These are phyloP conservation scores for Phaeoacremonium minimum DNA, from an alignment of 2,329 filamentous ascomycete genomes.

Conservation along the genomic window DNA sequence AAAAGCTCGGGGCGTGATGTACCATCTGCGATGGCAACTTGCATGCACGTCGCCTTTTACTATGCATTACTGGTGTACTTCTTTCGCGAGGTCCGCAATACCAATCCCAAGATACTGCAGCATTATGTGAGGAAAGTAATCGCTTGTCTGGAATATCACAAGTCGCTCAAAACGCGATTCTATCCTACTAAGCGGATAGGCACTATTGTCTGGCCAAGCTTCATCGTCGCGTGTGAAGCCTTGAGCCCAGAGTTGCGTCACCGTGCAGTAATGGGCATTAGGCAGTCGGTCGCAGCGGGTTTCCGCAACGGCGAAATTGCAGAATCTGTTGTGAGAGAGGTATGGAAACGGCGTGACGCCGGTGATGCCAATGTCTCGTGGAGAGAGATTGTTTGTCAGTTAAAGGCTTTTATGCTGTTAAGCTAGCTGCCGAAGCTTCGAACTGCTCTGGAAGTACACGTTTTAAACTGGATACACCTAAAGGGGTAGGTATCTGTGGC, in stretches of 20 bases:
- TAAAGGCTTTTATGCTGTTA: neutral
- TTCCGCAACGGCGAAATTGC: neutral
- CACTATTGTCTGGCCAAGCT: neutral
- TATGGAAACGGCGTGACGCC: neutral
- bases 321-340: neutral
- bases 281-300: neutral
- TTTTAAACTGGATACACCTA: too few relatives aligned
- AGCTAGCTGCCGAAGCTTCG: too few relatives aligned
- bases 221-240: neutral
- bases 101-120: neutral
- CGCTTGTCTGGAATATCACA: neutral
- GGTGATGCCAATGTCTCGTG: neutral
- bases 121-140: neutral
- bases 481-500: too few relatives aligned
- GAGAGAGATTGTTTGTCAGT: neutral
- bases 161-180: neutral
- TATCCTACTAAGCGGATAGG: neutral
- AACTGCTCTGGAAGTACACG: too few relatives aligned
- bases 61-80: neutral
- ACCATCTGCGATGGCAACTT: neutral
- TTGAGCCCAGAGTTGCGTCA: neutral
- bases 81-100: conserved; percentile 2
- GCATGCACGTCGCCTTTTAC: neutral
- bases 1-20: neutral
- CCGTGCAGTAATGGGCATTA: neutral